Evolutionary conservation across 1,284 basidiomycete genomes (phyloP), one percentile per base, ranked within the genome.

Genomic region (Lentinula novae-zelandiae): DNA sequence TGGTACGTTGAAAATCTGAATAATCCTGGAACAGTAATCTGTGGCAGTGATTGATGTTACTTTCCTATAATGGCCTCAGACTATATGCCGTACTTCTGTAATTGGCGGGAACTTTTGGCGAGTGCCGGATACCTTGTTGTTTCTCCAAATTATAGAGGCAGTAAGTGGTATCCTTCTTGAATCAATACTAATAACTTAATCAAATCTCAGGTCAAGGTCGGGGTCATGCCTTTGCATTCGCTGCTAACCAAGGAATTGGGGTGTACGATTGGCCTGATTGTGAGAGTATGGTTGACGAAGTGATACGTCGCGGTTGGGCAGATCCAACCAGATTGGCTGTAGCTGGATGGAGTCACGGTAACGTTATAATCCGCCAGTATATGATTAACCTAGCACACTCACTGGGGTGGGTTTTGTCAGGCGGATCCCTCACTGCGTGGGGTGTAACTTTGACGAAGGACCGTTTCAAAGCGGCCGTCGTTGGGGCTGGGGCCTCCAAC

Each of bases 11-110:
- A 22, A 22, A 22, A 49, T 58, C 33, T 3, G 2, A 38, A 8
- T 8, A 53, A 12, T 31, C 42, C 20, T 51, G 15, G 13, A 44
- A 17, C 10, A 27, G 27, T 27, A 3, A 20, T 53, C 33, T 33
- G 20, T 42, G 44, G 44, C 27, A 33, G 46, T 49, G 15, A 33
- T 20, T 57, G 12, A 57, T 27, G 27, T 27, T 27, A 27, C 40
- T 10, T 13, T 33, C 9, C 4, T 7, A 9, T 36, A 33, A 9
- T 50, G 40, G 20, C 7, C 22, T 13, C 48, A 71, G 72, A 74
- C 63, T 72, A 70, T 62, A 74, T 74, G 73, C 72, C 71, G 31
- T 73, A 74, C 54, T 72, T 71, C 60, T 71, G 70, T 62, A 71
- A 72, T 60, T 74, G 72, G 72, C 67, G 73, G 12, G 73, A 74